Conservation (phyloP, 129 eudicot species). For the Artemisia tridentata region DNA sequence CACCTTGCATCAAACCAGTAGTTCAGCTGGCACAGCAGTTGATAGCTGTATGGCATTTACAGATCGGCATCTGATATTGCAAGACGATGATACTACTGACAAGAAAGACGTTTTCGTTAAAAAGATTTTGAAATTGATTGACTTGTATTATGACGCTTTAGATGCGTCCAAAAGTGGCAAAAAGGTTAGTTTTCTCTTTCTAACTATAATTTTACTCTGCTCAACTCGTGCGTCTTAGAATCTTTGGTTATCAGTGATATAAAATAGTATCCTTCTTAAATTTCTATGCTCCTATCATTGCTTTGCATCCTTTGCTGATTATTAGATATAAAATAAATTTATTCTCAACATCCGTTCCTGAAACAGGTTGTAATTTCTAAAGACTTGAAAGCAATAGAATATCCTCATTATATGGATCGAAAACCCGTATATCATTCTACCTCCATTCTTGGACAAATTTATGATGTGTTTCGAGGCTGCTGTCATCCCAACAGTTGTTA, state of each 20-base stretch:
- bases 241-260: not conserved
- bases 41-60: no score
- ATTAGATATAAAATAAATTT: not conserved
- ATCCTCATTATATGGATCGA: constrained; percentile 34
- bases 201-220: not conserved
- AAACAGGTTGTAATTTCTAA: constrained; percentile 29
- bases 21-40: no score
- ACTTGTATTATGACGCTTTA: constrained; percentile 35
- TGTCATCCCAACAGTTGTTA: no score
- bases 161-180: constrained; percentile 31
- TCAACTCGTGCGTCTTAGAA: not conserved
- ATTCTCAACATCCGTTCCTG: not conserved
- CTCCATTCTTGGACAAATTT: constrained; percentile 30
- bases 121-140: no score
- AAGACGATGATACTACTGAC: no score
- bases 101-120: no score
- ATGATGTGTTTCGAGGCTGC: constrained; percentile 31
- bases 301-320: not conserved
- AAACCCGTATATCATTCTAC: constrained; percentile 27
- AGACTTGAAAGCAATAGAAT: constrained; percentile 19
- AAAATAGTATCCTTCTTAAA: not conserved
- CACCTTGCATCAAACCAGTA: no score
- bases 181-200: constrained; percentile 20
- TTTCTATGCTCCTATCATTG: not conserved
- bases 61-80: no score